Evolutionary conservation across 805 yeast genomes (phyloP).

Genomic region (Metschnikowia reukaufii): DNA sequence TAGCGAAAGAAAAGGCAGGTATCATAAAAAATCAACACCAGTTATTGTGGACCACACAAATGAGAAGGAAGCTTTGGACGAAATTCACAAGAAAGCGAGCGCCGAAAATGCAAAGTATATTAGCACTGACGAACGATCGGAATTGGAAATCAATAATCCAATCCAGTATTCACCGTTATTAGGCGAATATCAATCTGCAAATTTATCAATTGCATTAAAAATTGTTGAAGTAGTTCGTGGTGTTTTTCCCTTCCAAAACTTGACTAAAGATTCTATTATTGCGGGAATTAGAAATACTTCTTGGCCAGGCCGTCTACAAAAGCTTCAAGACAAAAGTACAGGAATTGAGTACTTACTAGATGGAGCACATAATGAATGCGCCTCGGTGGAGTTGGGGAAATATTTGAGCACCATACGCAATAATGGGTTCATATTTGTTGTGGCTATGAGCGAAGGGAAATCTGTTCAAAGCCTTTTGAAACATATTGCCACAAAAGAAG

Average conservation of each 20-base stretch:
- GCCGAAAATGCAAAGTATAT: conserved; percentile 28
- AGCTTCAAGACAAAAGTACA: conserved; percentile 23
- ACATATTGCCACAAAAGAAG: conserved; percentile 49
- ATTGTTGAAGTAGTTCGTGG: conserved; percentile 44
- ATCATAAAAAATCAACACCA: conserved; percentile 64
- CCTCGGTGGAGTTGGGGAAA: conserved; percentile 69
- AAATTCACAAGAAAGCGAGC: conserved; percentile 40
- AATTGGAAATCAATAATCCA: conserved; percentile 19
- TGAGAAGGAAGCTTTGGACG: conserved; percentile 44
- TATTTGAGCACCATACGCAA: conserved; percentile 40
- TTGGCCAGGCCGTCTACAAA: conserved; percentile 92
- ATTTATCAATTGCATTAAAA: conserved; percentile 65
- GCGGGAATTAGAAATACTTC: conserved; percentile 53
- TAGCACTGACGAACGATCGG: conserved; percentile 21
- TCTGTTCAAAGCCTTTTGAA: conserved; percentile 50
- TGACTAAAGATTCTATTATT: conserved; percentile 37
- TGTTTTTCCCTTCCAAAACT: conserved; percentile 20
- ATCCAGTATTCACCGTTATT: conserved; percentile 55
- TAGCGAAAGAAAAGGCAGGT: conserved; percentile 85
- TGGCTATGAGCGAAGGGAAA: conserved; percentile 79
- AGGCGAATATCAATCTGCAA: conserved; percentile 73
- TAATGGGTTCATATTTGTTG: conserved; percentile 51
- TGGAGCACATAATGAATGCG: conserved; percentile 91
- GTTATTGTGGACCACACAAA: conserved; percentile 43
- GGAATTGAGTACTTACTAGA: conserved; percentile 55